Evolutionary conservation across 208 protist species (phyloP), one percentile per base, ranked within the genome.

Genomic region (Trypanosoma scelopori): DNA sequence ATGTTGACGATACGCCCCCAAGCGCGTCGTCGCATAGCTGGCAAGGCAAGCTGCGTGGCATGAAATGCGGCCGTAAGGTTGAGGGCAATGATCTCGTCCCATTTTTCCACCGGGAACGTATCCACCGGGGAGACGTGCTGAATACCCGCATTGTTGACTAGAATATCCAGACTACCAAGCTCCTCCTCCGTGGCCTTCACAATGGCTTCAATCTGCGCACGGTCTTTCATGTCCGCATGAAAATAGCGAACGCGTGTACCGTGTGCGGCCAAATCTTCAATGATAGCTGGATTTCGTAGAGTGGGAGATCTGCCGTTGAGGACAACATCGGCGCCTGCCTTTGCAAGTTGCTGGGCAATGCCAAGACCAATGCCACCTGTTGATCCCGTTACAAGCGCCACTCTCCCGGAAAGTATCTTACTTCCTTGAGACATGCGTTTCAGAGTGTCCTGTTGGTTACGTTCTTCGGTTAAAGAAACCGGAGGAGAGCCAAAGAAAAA

Each of bases 81-180:
- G 5, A 85, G 57, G 11, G 80, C 68, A 11, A 89, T 71, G 35
- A 89, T 68, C 37, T 68, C 56, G 49, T 80, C 56, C 73, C 71
- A 89, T 39, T 74, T 73, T 43, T 69, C 77, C 23, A 55, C 16
- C 1, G 74, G 53, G 32, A 85, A 79, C 30, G 76, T 69, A 5
- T 69, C 69, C 3, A 77, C 70, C 3, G 62, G 43, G 15, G 50
- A 66, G 37, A 91, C 73, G 57, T 84, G 70, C 60, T 87, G 74
- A 1, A 80, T 61, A 27, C 81, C 81, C 15, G 81, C 81, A 59
- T 87, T 86, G 55, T 82, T 82, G 25, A 87, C 72, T 22, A 91
- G 28, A 47, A 82, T 77, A 47, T 84, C 74, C 9, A 88, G 62
- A 28, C 32, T 47, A 25, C 67, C 72, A 13, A 73, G 69, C 30